Evolutionary conservation across 2,329 filamentous ascomycete genomes (phyloP), one percentile per base, ranked within the genome.

Genomic region (Botryosphaeria dothidea): DNA sequence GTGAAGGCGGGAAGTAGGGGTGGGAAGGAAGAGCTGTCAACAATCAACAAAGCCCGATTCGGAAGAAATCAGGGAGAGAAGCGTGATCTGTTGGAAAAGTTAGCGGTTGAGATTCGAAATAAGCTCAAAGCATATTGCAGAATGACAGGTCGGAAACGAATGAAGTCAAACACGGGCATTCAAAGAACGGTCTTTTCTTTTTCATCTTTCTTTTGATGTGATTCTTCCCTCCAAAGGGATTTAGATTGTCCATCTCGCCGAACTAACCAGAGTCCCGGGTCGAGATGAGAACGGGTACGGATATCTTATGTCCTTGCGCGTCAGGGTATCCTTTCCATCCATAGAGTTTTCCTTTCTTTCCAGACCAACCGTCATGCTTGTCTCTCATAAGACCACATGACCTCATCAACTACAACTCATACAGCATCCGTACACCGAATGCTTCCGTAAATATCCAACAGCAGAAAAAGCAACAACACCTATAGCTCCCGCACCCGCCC

Each of bases 301-400:
- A 29, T 29, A 9, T 43, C 54, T 21, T 45, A 51, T 34, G 46
- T 36, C 21, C 54, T 58, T 19, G 54, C 36, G 25, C 54, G 54
- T 60, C 21, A 31, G 56, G 56, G 56, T 60, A 60, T 60, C 29
- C 49, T 34, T 29, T 34, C 56, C 41, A 13, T 60, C 49, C 49
- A 27, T 52, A 15, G n/a, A 38, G 7, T 46, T 31, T 60, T 21
- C 41, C 21, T 34, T n/a, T 36, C 36, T 13, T 21, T 25, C 41
- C 19, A 56, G 25, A 36, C 15, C 25, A 41, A 13, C 38, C 38
- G 1, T 23, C 11, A 6, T 25, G 21, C 56, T 23, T 17, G 13
- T n/a, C 41, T 23, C n/a, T 36, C 34, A 19, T 36, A 52, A 34
- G 27, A 34, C 19, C 29, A 5, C n/a, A 17, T 19, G 43, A 27